Evolutionary conservation across 192 early-diverging fungal species (phyloP), one percentile per base, ranked within the genome.

Genomic region (Coemansia asiatica): DNA sequence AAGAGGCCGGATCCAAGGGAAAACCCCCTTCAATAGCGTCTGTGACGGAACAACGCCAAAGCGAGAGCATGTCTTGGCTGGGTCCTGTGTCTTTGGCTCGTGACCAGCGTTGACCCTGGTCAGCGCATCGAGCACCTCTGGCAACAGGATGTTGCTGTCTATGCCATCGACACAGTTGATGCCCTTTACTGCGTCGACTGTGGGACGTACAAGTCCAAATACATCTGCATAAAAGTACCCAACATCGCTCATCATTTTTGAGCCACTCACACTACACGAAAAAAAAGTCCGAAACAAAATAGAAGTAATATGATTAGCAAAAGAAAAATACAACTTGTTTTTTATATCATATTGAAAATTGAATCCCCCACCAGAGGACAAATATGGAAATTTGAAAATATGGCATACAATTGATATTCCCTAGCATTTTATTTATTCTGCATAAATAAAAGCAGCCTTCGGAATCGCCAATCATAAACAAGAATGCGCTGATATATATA

Each of bases 211-310:
- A 7, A 81, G 72, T 18, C 56, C 56, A 31, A 67, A 68, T 19
- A 69, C 63, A 36, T 72, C 72, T n/a, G 78, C 78, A 59, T 59
- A 81, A 56, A 81, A 81, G 50, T 75, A 81, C 22, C 72, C 72
- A 29, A 50, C 19, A 38, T 71, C 72, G 66, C 69, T 63, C 70
- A 81, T 81, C 25, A 60, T 54, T 58, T 72, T 63, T 18, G 68
- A 19, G 19, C 69, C 68, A 28, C 59, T 50, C 26, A 81, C 62
- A 63, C 78, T 81, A 81, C 47, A 71, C 29, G 25, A 59, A 36
- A 35, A 19, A 61, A 55, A 49, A 29, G 16, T 53, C 18, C 29
- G 46, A 63, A 63, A 63, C 55, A 33, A 9, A 64, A 38, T 53
- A 25, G n/a, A 23, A 13, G 33, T 23, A 21, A 35, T 15, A 6